Percentiles rank a stretch among this genome's conserved stretches.
Evolutionary conservation across 768 basidiomycete species (phyloP).

Genomic region (Favolaschia claudopus): DNA sequence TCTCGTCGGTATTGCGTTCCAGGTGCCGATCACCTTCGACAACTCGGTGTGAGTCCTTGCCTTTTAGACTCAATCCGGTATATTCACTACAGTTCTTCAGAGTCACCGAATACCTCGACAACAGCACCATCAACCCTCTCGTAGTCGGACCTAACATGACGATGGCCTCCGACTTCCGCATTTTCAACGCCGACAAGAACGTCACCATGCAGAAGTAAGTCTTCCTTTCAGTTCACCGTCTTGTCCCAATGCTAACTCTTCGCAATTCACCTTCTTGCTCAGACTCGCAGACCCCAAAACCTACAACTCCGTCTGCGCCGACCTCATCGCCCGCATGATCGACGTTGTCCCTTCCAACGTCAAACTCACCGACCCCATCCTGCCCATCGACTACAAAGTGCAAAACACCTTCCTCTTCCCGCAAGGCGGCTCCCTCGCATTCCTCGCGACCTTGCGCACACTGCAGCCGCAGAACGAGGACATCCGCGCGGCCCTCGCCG

Average conservation of each 20-base stretch:
- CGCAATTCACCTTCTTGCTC: neutral
- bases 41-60: too few relatives aligned
- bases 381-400: constrained; percentile 12
- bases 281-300: neutral
- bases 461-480: too few relatives aligned
- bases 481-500: too few relatives aligned
- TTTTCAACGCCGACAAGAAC: constrained; percentile 32
- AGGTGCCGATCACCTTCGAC: too few relatives aligned
- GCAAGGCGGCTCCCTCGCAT: neutral
- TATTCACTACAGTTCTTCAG: constrained; percentile 3
- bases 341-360: constrained; percentile 26
- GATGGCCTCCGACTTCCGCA: constrained; percentile 30
- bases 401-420: neutral
- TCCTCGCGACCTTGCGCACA: neutral
- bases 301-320: constrained; percentile 12
- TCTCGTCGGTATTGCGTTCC: too few relatives aligned
- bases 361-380: constrained; percentile 17
- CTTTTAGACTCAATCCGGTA: too few relatives aligned
- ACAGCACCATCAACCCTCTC: constrained; percentile 23
- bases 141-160: constrained; percentile 29
- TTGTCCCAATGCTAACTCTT: too few relatives aligned
- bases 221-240: too few relatives aligned
- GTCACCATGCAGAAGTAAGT: constrained; percentile 28
- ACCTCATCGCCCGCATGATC: constrained; percentile 20
- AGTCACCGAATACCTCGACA: constrained; percentile 15